These are phyloP conservation scores for Ophiocordyceps camponoti-saundersi DNA, from an alignment of 2,329 filamentous ascomycete species.

Conservation along the genomic window DNA sequence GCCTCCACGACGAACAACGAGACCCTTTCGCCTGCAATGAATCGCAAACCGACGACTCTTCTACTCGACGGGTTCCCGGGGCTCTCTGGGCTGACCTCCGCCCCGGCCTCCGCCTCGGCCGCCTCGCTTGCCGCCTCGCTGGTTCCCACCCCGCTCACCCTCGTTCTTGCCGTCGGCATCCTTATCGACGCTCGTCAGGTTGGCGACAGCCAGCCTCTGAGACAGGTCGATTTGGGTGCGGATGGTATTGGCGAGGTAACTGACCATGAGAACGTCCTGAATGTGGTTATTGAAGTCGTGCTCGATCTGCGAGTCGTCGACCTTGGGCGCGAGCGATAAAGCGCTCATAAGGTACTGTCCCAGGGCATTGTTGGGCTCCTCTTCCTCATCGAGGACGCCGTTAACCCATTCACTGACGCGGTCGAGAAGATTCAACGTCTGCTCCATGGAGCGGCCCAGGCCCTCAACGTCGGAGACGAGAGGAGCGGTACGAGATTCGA, in stretches of 20 bases:
- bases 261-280: constrained; percentile 95
- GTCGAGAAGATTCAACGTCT: constrained; percentile 78
- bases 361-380: constrained; percentile 73
- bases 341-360: constrained; percentile 94
- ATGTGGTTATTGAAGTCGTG: constrained; percentile 99
- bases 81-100: constrained; percentile 34
- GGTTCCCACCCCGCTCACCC: constrained; percentile 23
- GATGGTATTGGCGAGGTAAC: constrained; percentile 96
- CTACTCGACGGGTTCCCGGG: constrained; percentile 17
- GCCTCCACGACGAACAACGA: background rate
- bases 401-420: constrained; percentile 84
- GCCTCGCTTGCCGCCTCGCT: constrained; percentile 32
- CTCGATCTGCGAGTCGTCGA: constrained; percentile 79
- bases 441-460: constrained; percentile 70
- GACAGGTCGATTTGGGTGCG: constrained; percentile 97
- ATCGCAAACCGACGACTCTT: constrained; percentile 1
- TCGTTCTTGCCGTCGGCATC: constrained; percentile 30
- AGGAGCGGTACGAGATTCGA: constrained; percentile 54
- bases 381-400: constrained; percentile 85
- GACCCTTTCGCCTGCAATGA: background rate
- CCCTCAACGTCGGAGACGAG: constrained; percentile 81
- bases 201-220: constrained; percentile 77
- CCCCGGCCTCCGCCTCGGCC: constrained; percentile 33
- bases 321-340: constrained; percentile 85
- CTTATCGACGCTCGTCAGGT: constrained; percentile 35